Base-by-base conservation (phyloP, 1,284 basidiomycete species). In the Moesziomyces antarcticus region DNA sequence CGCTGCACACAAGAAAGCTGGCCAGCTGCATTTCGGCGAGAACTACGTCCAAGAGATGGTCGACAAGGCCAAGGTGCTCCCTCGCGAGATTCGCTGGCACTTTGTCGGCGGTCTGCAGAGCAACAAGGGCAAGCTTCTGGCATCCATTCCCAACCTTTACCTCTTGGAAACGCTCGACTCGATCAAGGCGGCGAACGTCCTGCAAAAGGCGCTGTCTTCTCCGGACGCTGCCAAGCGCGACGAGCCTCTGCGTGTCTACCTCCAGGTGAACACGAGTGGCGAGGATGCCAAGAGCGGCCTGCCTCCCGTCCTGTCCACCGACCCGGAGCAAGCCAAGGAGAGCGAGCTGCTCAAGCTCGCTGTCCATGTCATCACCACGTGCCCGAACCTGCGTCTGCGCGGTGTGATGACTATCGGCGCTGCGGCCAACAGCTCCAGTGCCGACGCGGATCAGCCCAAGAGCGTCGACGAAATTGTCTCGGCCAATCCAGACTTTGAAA, bases 351-450 rank as follows among this genome's bases (percentile, higher is more conserved):
- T 88, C 37, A 85, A 87, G 49, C 88, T 98, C 18, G 94, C 92
- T 1, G 85, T 84, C 45, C 89, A 92, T 77, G 87, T 99, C 80
- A 81, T 95, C 60, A 84, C 85, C 1, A 84, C 87, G 30, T 99
- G 96, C 82, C 91, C 92, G 0, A 87, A 86, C 20, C 87, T 99
- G 37, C 88, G 87, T 20, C 85, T 99, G 3, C 88, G 90, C 44
- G 97, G 96, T 5, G 86, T 99, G 42, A 99, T 99, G 96, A 98
- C 96, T 0, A 99, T 99, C 77, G 96, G 97, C 2, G 90, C 93
- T 5, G 87, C 75, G 9, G 51, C 65, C 22, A 78, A 82, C 58
- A 80, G 78, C 50, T 56, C 63, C 10, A 57, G 43, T 22, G 69
- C 65, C 14, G 47, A 56, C 2, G 54, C 92, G 56, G 87, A 90